These are phyloP conservation scores for Lunasporangiospora selenospora DNA, from an alignment of 192 early-diverging fungal genomes.

Conservation along the genomic window DNA sequence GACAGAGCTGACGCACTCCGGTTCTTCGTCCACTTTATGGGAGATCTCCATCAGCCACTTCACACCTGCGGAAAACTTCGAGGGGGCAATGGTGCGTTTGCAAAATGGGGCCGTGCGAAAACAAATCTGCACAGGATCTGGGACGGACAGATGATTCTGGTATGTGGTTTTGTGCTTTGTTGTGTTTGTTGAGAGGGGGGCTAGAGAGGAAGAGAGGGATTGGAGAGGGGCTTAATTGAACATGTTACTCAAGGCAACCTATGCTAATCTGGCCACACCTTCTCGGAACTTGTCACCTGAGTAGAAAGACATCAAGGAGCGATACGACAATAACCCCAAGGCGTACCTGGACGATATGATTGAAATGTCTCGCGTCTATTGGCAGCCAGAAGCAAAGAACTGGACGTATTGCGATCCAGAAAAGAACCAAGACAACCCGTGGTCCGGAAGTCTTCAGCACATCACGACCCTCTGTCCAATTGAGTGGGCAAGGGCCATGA, in stretches of 20 bases:
- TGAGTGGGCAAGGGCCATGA: constrained; percentile 42
- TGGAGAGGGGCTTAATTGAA: no score
- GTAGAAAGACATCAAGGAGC: constrained; percentile 46
- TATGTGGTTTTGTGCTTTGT: constrained; percentile 8
- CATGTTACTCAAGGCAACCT: no score
- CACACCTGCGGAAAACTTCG: constrained; percentile 43
- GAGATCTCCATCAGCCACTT: constrained; percentile 56
- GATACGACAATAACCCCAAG: constrained; percentile 43
- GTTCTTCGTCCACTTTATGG: constrained; percentile 59
- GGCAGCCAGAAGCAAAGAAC: constrained; percentile 34
- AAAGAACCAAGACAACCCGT: constrained; percentile 31
- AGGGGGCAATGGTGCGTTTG: constrained; percentile 29
- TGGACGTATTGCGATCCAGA: constrained; percentile 34
- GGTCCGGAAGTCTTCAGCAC: constrained; percentile 12
- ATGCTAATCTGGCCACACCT: no score
- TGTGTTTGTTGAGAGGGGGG: no score
- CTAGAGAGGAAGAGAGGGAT: no score
- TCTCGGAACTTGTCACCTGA: no score
- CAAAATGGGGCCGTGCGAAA: constrained; percentile 41
- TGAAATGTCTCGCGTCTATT: constrained; percentile 22
- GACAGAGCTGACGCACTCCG: constrained; percentile 46
- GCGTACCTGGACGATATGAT: constrained; percentile 41
- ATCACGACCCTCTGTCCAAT: constrained; percentile 38
- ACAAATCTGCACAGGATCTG: constrained; percentile 47
- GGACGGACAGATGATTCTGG: constrained; percentile 46